Evolutionary conservation across 2,329 filamentous ascomycete genomes (phyloP), one percentile per base, ranked within the genome.

Genomic region (Elsinoe australis): DNA sequence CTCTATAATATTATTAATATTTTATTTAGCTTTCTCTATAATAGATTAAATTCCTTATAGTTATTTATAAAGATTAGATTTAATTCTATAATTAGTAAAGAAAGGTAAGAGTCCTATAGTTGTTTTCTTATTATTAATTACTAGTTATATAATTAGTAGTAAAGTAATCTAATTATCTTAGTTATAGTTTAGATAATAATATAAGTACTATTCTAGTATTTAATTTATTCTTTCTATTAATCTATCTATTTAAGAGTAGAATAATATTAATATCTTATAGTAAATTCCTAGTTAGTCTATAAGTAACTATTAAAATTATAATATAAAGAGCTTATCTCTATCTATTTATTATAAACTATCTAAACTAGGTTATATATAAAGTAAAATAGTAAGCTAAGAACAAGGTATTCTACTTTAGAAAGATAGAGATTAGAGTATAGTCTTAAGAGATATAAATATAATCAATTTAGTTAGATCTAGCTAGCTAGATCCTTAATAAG

Each of bases 201-300:
- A 12, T 39, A 55, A 21, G 38, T 55, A 55, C n/a, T 53, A 32
- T 44, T 53, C 33, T 29, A 55, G 15, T n/a, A 32, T 51, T 34
- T 55, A 41, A 35, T 53, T 55, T 12, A 33, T 26, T 5, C 41
- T 17, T 17, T 53, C 35, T 1, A 33, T 53, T 18, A 53, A 36
- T 14, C 49, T 36, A 34, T 54, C 33, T 12, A 22, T 54, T 19
- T 54, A 50, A 12, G 19, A 49, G 24, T 55, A 32, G 29, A 53
- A 55, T 2, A 47, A 49, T 48, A 35, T 54, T 22, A 5, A 29
- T 29, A 55, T 33, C 41, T 32, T 41, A 3, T 36, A 15, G 12
- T 39, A 48, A 5, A 53, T 34, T 18, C 33, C 14, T 3, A 21
- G 19, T 5, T 48, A 10, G 14, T 36, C 51, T 8, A 12, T 48